These are phyloP conservation scores for Penicillium sp. DNA, from an alignment of 2,329 filamentous ascomycete genomes.

Conservation along the genomic window DNA sequence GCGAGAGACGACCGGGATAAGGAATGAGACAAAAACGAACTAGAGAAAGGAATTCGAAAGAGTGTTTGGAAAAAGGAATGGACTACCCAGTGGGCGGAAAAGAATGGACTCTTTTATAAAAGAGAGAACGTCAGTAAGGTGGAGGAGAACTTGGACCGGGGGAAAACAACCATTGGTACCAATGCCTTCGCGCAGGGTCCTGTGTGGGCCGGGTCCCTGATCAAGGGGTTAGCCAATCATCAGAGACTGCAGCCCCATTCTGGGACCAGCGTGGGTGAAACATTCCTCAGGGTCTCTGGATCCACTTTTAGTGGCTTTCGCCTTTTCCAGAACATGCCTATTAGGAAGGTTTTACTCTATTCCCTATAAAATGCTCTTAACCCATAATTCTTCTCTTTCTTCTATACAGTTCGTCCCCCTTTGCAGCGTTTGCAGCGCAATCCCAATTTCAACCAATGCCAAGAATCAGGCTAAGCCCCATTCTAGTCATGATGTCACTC, in stretches of 20 bases:
- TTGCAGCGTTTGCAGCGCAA: too few relatives aligned
- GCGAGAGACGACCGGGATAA: conserved; percentile 4
- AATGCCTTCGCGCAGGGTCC: conserved; percentile 1
- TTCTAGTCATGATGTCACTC: conserved; percentile 15
- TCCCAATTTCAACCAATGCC: background rate
- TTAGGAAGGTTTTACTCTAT: background rate
- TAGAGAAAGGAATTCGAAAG: conserved; percentile 5
- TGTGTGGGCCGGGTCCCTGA: conserved; percentile 1
- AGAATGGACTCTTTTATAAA: background rate
- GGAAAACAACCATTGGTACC: background rate
- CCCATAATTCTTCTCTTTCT: background rate
- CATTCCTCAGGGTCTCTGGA: conserved; percentile 4
- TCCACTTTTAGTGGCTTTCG: conserved; percentile 2
- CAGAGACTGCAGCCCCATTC: background rate
- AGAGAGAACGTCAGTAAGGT: background rate
- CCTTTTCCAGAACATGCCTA: background rate
- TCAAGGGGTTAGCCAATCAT: conserved; percentile 1
- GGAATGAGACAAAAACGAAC: background rate
- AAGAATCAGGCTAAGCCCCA: background rate
- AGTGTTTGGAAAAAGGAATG: background rate
- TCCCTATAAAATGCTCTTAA: background rate
- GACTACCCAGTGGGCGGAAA: background rate
- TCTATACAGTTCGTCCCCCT: background rate
- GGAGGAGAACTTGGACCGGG: background rate
- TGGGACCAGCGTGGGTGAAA: background rate